Base-by-base conservation (phyloP, 257 asterid species). In the Hygrophila difformis region DNA sequence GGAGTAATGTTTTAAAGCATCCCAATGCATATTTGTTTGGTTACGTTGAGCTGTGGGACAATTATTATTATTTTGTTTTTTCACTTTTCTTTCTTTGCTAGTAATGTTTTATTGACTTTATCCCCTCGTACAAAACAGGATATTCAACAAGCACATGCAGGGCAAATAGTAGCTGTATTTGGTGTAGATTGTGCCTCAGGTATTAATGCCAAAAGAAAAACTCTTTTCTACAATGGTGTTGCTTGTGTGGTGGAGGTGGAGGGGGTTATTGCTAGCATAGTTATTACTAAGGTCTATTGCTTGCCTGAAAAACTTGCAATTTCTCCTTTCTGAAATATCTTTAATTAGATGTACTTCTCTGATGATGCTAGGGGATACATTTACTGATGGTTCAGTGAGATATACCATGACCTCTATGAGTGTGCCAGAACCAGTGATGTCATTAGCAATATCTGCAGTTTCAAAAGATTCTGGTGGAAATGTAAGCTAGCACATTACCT, bases 401-500 rank as follows among this genome's bases (percentile, higher is more conserved):
- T 91, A 91, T 68, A 91, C 99, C 59, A 91, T 91, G 99, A 82
- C 94, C 47, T 86, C 99, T 6, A 91, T 91, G 99, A 91, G 82
- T 72, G 95, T 91, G 48, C 99, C 96, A 22, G 99, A 91, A 69
- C 99, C 96, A 56, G 99, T 91, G 63, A 91, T 91, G 99, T 91
- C 99, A 51, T 70, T 91, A 61, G 99, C 99, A 50, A 74, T 91
- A 68, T 77, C 94, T 43, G 82, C 95, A 3, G 92, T 82, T 68
- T 91, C 95, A 7, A 91, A 91, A 62, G 99, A 91, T 65, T 74
- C 99, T 18, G 96, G 95, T 29, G 96, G 95, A 31, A 93, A 82
- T 68, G 99, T 86, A 75, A 78, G 95, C 62, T 42, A 22, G 36
- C 51, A 19, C 34, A 36, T 6, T 9, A 18, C 36, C 40, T 40